Evolutionary conservation across 306 rosid species (phyloP), one percentile per base, ranked within the genome.

Genomic region (Cajanus cajan): DNA sequence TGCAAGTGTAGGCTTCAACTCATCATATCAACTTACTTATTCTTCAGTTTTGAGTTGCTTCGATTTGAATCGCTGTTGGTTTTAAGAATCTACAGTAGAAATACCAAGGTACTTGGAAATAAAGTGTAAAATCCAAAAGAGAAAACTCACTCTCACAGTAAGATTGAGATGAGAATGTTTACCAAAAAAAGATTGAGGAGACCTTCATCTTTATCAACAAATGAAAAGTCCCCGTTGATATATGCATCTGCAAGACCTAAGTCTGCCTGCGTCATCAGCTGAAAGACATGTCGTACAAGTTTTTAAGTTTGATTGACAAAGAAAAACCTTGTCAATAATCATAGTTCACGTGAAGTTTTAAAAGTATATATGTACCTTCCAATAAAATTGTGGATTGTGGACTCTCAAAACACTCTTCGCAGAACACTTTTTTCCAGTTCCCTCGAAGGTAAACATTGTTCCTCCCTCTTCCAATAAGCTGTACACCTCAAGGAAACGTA

Each of bases 381-480:
- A 92, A 85, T 94, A 94, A 83, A 94, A 94, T 65, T 92, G 98
- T 2, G 97, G 94, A 86, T 12, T 84, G 74, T 87, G 93, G 86
- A 94, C 77, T 82, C 84, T 89, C 62, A 94, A 43, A 41, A 76
- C 88, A 73, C 90, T 67, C 83, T 86, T 87, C 7, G 80, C 73
- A 36, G 57, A 41, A 48, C 91, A 82, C 44, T 54, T 87, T 78
- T 81, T 78, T 39, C 54, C 82, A 18, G 82, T 80, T 85, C 96
- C 97, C 61, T 90, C 97, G 44, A 94, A 92, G 76, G 86, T 89
- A 73, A 82, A 90, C 79, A 94, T 84, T 14, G 97, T 88, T 37
- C 98, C 98, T 44, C 97, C 98, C 65, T 94, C 98, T 87, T 94
- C 98, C 73, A 94, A 66, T 64, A 94, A 86, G 8, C 98, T 94